phyloP scores from a whole-genome alignment of 306 rosid genomes.

The Spatholobus suberectus region DNA sequence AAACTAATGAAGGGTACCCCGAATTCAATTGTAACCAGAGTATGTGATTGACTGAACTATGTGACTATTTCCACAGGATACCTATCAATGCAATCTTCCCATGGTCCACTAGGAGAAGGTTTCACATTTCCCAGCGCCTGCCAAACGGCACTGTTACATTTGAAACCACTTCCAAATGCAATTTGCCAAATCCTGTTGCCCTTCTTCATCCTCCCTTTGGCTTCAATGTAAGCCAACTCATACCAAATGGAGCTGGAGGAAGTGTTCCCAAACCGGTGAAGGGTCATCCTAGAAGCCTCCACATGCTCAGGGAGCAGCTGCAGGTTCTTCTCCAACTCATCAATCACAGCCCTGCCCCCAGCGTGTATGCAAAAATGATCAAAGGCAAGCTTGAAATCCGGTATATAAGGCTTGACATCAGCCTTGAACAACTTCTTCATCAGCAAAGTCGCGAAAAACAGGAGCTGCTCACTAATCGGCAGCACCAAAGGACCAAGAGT shows the following conservation, averaged over 20 bases:
- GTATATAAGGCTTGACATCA: conserved; percentile 71
- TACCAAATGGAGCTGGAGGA: conserved; percentile 90
- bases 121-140: conserved; percentile 68
- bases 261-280: conserved; percentile 83
- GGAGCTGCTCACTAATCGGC: conserved; percentile 82
- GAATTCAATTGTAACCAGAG: conserved; percentile 40
- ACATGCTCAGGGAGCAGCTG: conserved; percentile 68
- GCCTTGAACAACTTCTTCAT: conserved; percentile 63
- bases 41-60: conserved; percentile 37
- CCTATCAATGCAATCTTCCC: conserved; percentile 75
- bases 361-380: conserved; percentile 89
- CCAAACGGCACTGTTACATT: conserved; percentile 86
- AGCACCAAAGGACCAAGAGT: conserved; percentile 81
- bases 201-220: conserved; percentile 71
- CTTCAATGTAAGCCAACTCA: conserved; percentile 75
- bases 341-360: conserved; percentile 83
- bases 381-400: conserved; percentile 78
- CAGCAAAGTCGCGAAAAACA: conserved; percentile 62
- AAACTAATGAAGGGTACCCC: conserved; percentile 33
- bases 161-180: conserved; percentile 89
- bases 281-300: conserved; percentile 88
- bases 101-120: conserved; percentile 71
- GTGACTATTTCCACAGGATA: conserved; percentile 68
- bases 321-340: conserved; percentile 82
- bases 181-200: conserved; percentile 86